These are phyloP conservation scores for Fusarium sp. DNA, from an alignment of 2,329 filamentous ascomycete species.

Conservation along the genomic window DNA sequence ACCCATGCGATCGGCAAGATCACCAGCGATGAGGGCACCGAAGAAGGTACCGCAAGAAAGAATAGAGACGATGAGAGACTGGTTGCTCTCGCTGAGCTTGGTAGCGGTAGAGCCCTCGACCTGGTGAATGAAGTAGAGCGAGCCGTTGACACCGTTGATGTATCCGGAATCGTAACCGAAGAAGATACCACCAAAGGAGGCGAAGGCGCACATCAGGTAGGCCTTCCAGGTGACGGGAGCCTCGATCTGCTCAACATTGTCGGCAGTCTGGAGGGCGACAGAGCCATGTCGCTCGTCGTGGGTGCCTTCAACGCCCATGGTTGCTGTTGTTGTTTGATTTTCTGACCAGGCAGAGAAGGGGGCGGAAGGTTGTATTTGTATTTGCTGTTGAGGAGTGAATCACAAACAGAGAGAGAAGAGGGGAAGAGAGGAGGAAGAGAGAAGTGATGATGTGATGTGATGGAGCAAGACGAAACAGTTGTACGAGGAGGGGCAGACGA, in stretches of 20 bases:
- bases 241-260: conserved; percentile 72
- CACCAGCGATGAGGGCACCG: conserved; percentile 81
- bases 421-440: background rate
- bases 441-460: conserved; percentile 43
- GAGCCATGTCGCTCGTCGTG: conserved; percentile 46
- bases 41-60: conserved; percentile 85
- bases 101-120: conserved; percentile 60
- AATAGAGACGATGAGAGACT: conserved; percentile 77
- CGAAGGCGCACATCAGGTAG: conserved; percentile 77
- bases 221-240: conserved; percentile 77
- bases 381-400: conserved; percentile 22
- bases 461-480: conserved; percentile 39
- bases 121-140: conserved; percentile 64
- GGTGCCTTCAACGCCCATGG: conserved; percentile 47
- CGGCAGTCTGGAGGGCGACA: conserved; percentile 57
- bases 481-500: conserved; percentile 41
- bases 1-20: conserved; percentile 80
- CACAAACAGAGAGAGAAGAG: conserved; percentile 19
- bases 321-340: background rate
- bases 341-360: conserved; percentile 13
- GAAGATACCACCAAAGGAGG: conserved; percentile 80
- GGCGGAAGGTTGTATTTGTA: background rate
- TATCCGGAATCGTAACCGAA: conserved; percentile 85
- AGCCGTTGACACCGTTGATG: conserved; percentile 74
- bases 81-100: conserved; percentile 58